Base-by-base conservation (phyloP, 2,329 filamentous ascomycete genomes). In the Lasiodiplodia sp. region DNA sequence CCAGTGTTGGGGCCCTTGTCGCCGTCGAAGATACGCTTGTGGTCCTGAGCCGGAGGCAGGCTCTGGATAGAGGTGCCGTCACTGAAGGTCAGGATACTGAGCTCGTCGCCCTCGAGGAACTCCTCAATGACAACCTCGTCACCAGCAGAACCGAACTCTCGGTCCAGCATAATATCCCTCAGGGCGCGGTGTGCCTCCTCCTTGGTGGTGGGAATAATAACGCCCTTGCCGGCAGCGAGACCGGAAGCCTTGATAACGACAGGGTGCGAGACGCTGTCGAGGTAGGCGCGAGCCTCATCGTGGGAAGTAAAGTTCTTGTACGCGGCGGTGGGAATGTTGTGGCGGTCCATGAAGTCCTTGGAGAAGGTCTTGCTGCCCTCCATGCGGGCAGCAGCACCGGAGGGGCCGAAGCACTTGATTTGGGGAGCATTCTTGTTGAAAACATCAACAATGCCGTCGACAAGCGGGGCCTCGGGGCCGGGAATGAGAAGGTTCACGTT, bases 331-430 rank as follows among this genome's bases (percentile, higher is more conserved):
- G 95, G 94, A 74, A 99, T 97, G 75, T 87, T 87, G 82, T 97
- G 89, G 72, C 91, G 90, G 80, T 92, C 91, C 96, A 98, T 99
- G 78, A 98, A 98, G 80, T 98, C 94, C 79, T 99, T 99, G 71
- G 92, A 94, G 80, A 96, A 98, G 12, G 95, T 92, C 85, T 99
- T 99, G 83, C 92, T 96, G 70, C 96, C 96, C 82, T 99, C 96
- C 87, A 99, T 93, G 55, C 88, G 87, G 21, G 96, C 94, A 25
- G 96, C 95, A 60, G 89, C 88, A 81, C 92, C 90, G 68, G 90
- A 92, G 5, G 96, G 96, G 2, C 95, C 96, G 77, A 97, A 98
- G 80, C 89, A 91, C 73, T 88, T 87, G 77, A 97, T 93, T 51
- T 74, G 68, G n/a, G 53, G 58, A 75, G 71, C 79, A 83, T 85